Evolutionary conservation across 1,284 basidiomycete species (phyloP).

Genomic region (Ganoderma lucidum): DNA sequence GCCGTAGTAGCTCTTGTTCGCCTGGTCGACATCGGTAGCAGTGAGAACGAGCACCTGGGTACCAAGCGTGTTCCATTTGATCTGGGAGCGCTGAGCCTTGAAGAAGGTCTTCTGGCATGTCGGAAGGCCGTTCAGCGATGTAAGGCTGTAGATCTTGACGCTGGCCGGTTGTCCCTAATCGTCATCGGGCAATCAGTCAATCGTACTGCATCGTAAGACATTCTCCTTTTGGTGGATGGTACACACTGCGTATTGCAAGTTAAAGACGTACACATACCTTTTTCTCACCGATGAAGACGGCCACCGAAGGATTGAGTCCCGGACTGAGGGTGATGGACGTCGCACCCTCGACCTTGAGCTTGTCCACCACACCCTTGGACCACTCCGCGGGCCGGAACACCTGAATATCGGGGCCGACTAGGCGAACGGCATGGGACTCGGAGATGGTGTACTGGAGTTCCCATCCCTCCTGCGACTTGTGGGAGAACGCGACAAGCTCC

Average conservation of each 20-base stretch:
- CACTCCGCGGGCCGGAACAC: constrained; percentile 87
- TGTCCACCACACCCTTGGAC: constrained; percentile 81
- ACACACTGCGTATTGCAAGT: no score
- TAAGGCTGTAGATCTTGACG: constrained; percentile 85
- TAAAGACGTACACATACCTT: no score
- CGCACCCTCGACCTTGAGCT: constrained; percentile 85
- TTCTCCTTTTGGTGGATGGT: no score
- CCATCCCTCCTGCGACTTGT: constrained; percentile 88
- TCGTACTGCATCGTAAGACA: not conserved
- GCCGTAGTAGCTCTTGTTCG: constrained; percentile 98
- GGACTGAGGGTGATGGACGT: constrained; percentile 81
- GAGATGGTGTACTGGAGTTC: constrained; percentile 92
- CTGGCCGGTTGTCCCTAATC: constrained; percentile 89
- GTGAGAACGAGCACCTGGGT: constrained; percentile 90
- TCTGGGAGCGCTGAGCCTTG: constrained; percentile 93
- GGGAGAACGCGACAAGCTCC: constrained; percentile 82
- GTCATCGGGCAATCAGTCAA: constrained; percentile 5
- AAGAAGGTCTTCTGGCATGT: constrained; percentile 91
- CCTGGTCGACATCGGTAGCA: constrained; percentile 96
- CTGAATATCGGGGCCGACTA: constrained; percentile 87
- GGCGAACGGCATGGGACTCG: constrained; percentile 89
- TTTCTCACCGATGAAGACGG: constrained; percentile 94
- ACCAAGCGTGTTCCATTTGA: constrained; percentile 97
- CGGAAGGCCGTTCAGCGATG: constrained; percentile 65
- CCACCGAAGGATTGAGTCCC: constrained; percentile 84